These are phyloP conservation scores for Corynascus novoguineensis DNA, from an alignment of 495 filamentous ascomycete genomes.

Conservation along the genomic window DNA sequence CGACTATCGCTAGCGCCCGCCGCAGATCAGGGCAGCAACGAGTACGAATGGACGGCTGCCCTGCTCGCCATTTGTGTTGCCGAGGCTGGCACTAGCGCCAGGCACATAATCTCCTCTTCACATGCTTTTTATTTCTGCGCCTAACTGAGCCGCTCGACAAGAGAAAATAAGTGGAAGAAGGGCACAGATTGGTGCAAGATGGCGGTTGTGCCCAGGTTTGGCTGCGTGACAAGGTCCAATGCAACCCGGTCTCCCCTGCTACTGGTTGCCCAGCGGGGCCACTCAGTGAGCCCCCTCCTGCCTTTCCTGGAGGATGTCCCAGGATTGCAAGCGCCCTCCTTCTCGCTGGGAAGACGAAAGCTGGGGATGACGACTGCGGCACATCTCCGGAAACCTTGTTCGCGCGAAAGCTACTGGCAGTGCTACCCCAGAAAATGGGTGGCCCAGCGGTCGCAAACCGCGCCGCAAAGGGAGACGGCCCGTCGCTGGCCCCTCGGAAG, in stretches of 20 bases:
- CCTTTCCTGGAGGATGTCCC: neutral
- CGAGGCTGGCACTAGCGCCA: slow-evolving; percentile 16
- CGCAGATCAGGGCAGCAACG: slow-evolving; percentile 3
- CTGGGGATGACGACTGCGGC: neutral
- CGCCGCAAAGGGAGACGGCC: slow-evolving; percentile 5
- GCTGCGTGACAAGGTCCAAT: slow-evolving; percentile 1
- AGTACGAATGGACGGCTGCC: slow-evolving; percentile 4
- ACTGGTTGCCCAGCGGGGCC: neutral
- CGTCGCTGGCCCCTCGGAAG: slow-evolving; percentile 12
- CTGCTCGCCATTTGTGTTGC: neutral
- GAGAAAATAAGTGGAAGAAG: too few relatives aligned
- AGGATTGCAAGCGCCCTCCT: slow-evolving; percentile 1
- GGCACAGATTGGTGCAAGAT: neutral
- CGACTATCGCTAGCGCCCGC: neutral
- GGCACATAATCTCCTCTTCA: slow-evolving; percentile 15
- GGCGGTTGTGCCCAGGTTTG: neutral
- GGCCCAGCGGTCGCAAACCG: slow-evolving; percentile 2
- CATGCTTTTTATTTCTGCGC: slow-evolving; percentile 3
- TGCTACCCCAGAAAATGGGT: neutral
- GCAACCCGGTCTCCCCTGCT: neutral
- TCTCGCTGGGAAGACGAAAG: slow-evolving; percentile 9
- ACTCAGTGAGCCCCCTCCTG: neutral
- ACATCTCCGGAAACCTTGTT: neutral
- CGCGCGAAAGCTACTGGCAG: neutral
- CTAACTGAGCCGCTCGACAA: too few relatives aligned